A percentile compares a stretch with the other conserved stretches of the same genome.
phyloP scores from a whole-genome alignment of 2,329 filamentous ascomycete species.

The Fusarium anguioides region DNA sequence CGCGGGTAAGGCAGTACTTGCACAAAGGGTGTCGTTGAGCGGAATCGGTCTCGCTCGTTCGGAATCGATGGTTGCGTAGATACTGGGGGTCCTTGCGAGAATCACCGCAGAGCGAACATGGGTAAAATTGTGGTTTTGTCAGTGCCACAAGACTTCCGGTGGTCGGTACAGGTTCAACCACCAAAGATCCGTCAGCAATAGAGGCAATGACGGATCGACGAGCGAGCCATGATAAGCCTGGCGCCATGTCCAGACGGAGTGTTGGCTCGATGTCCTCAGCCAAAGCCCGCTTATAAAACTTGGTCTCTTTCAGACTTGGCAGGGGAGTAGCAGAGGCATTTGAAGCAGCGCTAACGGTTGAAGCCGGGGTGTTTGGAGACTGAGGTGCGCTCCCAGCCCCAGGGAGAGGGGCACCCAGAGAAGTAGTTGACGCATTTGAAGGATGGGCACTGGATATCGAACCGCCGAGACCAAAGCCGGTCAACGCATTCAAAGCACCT shows the following conservation, averaged over 20 bases:
- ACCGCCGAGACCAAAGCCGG: constrained; percentile 57
- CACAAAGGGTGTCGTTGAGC: constrained; percentile 92
- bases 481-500: constrained; percentile 60
- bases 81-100: constrained; percentile 76
- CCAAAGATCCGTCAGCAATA: constrained; percentile 84
- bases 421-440: constrained; percentile 70
- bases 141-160: constrained; percentile 61
- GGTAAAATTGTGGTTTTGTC: constrained; percentile 66
- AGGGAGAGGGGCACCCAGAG: constrained; percentile 62
- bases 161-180: constrained; percentile 87
- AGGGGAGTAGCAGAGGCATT: constrained; percentile 50
- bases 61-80: constrained; percentile 85
- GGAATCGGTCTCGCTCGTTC: constrained; percentile 85
- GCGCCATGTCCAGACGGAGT: constrained; percentile 86
- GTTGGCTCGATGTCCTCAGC: constrained; percentile 96
- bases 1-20: constrained; percentile 83
- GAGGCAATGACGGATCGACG: constrained; percentile 85
- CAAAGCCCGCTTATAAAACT: constrained; percentile 91
- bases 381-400: constrained; percentile 65
- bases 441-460: constrained; percentile 60
- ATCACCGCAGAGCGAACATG: constrained; percentile 92
- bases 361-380: constrained; percentile 69
- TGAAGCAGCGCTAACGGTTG: constrained; percentile 59
- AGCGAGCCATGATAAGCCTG: constrained; percentile 92
- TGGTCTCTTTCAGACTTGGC: constrained; percentile 84